These are phyloP conservation scores for Prunella vulgaris DNA, from an alignment of 257 asterid genomes.

Conservation along the genomic window DNA sequence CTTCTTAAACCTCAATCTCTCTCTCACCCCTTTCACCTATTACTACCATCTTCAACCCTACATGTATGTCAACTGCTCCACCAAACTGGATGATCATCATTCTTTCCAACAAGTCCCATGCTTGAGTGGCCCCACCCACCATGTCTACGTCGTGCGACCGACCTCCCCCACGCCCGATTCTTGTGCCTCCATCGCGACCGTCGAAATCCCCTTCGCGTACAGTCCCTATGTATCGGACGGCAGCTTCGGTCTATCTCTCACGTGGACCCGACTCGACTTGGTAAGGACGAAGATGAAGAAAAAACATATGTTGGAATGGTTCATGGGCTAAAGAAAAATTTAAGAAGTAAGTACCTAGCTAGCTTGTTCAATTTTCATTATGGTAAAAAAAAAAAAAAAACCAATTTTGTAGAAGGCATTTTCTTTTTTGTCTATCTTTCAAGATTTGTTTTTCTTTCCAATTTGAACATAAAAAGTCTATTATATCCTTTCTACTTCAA, in stretches of 20 bases:
- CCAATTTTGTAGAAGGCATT: no score
- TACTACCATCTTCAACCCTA: constrained; percentile 32
- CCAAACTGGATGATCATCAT: background rate
- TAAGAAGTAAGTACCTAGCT: constrained; percentile 26
- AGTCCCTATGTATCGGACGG: constrained; percentile 42
- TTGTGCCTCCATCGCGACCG: constrained; percentile 25
- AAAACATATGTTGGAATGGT: background rate
- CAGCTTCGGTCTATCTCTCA: constrained; percentile 43
- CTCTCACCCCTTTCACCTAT: constrained; percentile 41
- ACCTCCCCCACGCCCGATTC: constrained; percentile 23
- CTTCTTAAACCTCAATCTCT: constrained; percentile 45
- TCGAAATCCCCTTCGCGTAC: constrained; percentile 43
- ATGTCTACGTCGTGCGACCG: constrained; percentile 39
- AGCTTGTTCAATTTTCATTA: no score
- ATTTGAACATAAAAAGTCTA: no score
- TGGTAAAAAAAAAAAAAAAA: no score
- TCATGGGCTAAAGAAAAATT: background rate
- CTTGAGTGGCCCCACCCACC: constrained; percentile 25
- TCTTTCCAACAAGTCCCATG: constrained; percentile 39
- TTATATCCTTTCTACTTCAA: no score
- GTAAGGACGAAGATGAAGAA: no score
- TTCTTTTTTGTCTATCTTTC: no score
- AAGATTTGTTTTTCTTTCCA: no score
- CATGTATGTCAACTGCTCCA: constrained; percentile 43
- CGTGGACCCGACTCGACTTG: constrained; percentile 21